Base-by-base conservation (phyloP, 768 basidiomycete species). In the Lactarius sanguifluus region DNA sequence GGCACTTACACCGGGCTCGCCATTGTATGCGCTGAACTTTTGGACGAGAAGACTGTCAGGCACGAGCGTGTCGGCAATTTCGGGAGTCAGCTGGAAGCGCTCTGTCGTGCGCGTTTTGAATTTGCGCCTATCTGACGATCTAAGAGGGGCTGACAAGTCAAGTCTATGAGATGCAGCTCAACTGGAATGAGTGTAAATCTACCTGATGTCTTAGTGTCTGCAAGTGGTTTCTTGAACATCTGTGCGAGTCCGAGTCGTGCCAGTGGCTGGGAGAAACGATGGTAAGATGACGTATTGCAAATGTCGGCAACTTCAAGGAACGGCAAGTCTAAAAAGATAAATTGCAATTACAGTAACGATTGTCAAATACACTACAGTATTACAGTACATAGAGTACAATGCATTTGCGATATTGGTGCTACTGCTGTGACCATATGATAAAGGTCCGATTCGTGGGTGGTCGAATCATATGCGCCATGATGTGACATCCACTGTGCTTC, bases 221-320 rank as follows among this genome's bases (percentile, higher is more conserved):
- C 80, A 8, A 88, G 74, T 12, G 89, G 85, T 76, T 91, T 92
- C 75, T 92, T 92, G 83, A 92, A 92, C 90, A 91, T 91, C 9
- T n/a, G 32, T n/a, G 16, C 25, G 28, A 41, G 58, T 52, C 34
- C n/a, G n/a, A n/a, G n/a, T n/a, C n/a, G n/a, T n/a, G n/a, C n/a
- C n/a, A n/a, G 50, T 25, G 50, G 40, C 43, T 34, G 40, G 16
- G 38, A 36, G 40, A 9, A 23, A 45, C 18, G 34, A 20, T 25
- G 25, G 20, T 10, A 8, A 6, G 55, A 56, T 32, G 30, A 34
- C 1, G 3, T 12, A 52, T 52, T 52, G 23, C 50, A 25, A 52
- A 52, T 28, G 13, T 23, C 47, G 23, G 43, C 45, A 47, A 47
- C n/a, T 13, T 23, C 4, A 47, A 47, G 34, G 34, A 36, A 16